phyloP scores from a whole-genome alignment of 1,284 basidiomycete genomes.

The Trametes pubescens region DNA sequence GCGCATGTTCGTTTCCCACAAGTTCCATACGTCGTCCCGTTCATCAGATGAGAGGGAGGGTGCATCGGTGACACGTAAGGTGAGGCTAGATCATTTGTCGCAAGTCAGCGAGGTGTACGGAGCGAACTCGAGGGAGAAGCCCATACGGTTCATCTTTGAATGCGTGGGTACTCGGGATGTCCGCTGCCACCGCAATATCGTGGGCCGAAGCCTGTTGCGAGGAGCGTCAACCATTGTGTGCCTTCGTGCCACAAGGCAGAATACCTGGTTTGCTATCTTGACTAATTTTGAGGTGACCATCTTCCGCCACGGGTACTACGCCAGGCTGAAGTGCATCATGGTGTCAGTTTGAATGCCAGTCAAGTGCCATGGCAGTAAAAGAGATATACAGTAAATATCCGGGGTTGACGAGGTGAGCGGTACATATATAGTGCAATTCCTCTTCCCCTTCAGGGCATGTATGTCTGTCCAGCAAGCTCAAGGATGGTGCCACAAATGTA shows the following conservation, averaged over 20 bases:
- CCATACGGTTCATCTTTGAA: slow-evolving; percentile 19
- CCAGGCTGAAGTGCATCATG: too few relatives aligned
- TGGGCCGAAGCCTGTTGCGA: slow-evolving; percentile 20
- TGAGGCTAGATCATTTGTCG: slow-evolving; percentile 40
- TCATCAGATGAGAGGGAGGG: slow-evolving; percentile 49
- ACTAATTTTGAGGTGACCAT: slow-evolving; percentile 12
- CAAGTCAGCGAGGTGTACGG: too few relatives aligned
- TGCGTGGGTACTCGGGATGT: slow-evolving; percentile 2
- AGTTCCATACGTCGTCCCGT: slow-evolving; percentile 56
- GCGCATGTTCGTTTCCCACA: slow-evolving; percentile 68
- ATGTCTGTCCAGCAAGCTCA: neutral
- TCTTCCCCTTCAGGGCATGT: too few relatives aligned
- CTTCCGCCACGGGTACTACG: neutral
- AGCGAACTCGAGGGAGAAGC: neutral
- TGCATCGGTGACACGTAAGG: slow-evolving; percentile 46
- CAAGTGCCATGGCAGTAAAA: neutral
- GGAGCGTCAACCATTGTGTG: neutral
- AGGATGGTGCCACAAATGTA: neutral
- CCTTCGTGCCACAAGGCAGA: too few relatives aligned
- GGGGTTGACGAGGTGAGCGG: too few relatives aligned
- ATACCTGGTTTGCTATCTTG: slow-evolving; percentile 9
- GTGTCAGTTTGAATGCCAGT: neutral
- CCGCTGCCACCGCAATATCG: slow-evolving; percentile 19
- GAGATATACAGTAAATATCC: too few relatives aligned
- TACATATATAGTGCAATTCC: too few relatives aligned